These are phyloP conservation scores for Cordyceps cateniannulata DNA, from an alignment of 2,329 filamentous ascomycete species.

Conservation along the genomic window DNA sequence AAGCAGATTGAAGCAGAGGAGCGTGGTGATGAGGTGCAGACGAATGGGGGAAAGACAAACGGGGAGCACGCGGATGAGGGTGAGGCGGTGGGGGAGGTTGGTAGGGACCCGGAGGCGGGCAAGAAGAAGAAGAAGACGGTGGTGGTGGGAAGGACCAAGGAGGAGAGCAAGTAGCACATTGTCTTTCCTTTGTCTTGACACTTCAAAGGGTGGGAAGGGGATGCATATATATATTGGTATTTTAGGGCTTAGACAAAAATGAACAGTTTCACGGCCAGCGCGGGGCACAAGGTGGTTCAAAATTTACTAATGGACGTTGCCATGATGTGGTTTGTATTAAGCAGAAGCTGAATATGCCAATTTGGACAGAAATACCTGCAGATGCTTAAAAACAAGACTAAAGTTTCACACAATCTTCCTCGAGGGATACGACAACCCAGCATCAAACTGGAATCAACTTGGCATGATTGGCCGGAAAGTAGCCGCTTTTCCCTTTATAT, in stretches of 20 bases:
- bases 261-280: not conserved
- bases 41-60: constrained; percentile 32
- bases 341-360: not conserved
- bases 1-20: constrained; percentile 39
- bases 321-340: constrained; percentile 8
- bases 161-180: constrained; percentile 39
- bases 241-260: constrained; percentile 3
- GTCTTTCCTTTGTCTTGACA: not conserved
- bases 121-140: constrained; percentile 73
- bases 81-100: constrained; percentile 61
- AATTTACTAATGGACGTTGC: too few relatives aligned
- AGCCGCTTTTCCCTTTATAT: constrained; percentile 5
- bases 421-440: too few relatives aligned
- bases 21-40: constrained; percentile 23
- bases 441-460: not conserved
- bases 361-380: not conserved
- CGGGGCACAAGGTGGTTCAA: not conserved
- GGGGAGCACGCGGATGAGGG: constrained; percentile 53
- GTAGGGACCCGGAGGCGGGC: constrained; percentile 37
- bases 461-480: not conserved
- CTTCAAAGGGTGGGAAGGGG: not conserved
- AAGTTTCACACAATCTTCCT: too few relatives aligned
- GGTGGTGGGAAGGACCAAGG: constrained; percentile 71
- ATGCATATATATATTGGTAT: not conserved
- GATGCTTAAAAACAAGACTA: not conserved